Evolutionary conservation across 495 filamentous ascomycete species (phyloP), one percentile per base, ranked within the genome.

Genomic region (Ramalina intermedia): DNA sequence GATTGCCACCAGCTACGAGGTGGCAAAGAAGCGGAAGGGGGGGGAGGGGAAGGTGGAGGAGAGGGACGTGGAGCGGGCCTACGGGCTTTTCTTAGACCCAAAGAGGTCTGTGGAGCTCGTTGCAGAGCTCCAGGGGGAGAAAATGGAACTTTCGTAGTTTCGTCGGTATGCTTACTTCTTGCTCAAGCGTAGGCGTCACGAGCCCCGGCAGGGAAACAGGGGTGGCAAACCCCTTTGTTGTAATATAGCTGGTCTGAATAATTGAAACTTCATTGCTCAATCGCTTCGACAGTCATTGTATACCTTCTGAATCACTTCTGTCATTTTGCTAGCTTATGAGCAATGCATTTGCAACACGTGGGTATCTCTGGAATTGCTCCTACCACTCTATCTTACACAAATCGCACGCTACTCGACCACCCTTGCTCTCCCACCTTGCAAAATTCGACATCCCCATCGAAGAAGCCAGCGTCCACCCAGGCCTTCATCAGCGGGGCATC

Each of bases 391-490:
- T 55, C 46, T 74, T 60, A 80, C 59, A 75, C 67, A 72, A 88
- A 89, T 47, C 68, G 69, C 16, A 73, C 75, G 13, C 71, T 53
- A 37, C 70, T 65, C 37, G 62, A 78, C 88, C 88, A 95, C 8
- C 59, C 63, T 29, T 63, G 61, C 37, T 58, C 59, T 7, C 53
- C 53, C 2, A 55, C 64, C 23, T 72, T 67, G 26, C 82, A 70
- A 59, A 96, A 96, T 61, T 96, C 90, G 21, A 94, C 85, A 0
- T 86, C 90, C 55, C 94, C 85, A 2, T 81, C 87, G 67, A 98
- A 98, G 55, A 95, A 96, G 5, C 93, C 93, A 11, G 87, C 86
- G 47, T 81, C 74, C 51, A 81, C 76, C 91, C 91, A 98, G 0
- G 83, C 80, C 41, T 73, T 72, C 91, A 98, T 98, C 43, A 80